Conservation (phyloP, 2,329 filamentous ascomycete genomes). For the Passalora sequoiae region DNA sequence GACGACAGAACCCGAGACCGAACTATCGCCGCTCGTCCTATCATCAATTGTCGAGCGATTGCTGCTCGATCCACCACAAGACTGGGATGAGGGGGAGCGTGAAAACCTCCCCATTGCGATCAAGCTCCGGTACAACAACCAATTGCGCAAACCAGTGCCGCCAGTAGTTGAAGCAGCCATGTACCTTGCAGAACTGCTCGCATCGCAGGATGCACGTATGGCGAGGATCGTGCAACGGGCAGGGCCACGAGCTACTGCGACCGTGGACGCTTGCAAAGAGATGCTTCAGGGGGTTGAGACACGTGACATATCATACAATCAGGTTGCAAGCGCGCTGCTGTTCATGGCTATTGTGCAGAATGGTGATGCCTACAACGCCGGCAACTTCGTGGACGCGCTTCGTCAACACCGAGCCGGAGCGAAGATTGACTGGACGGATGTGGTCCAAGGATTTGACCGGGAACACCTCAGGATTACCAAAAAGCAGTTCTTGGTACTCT, state of each 20-base stretch:
- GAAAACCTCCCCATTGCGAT: constrained; percentile 63
- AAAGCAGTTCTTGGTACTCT: constrained; percentile 74
- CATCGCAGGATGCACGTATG: constrained; percentile 55
- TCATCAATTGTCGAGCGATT: constrained; percentile 79
- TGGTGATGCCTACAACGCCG: constrained; percentile 61
- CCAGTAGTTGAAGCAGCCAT: constrained; percentile 65
- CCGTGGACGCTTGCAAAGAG: constrained; percentile 64
- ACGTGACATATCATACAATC: constrained; percentile 69
- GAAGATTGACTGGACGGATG: constrained; percentile 60
- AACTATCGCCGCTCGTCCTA: constrained; percentile 64
- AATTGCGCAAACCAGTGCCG: constrained; percentile 59
- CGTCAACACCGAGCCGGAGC: constrained; percentile 52
- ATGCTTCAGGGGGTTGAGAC: constrained; percentile 52
- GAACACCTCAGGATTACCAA: constrained; percentile 69
- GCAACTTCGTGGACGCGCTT: constrained; percentile 59
- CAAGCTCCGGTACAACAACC: constrained; percentile 61
- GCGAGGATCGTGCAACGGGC: constrained; percentile 64
- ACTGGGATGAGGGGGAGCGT: constrained; percentile 71
- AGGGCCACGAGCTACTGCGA: constrained; percentile 69
- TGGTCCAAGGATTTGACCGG: constrained; percentile 76
- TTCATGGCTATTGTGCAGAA: constrained; percentile 60
- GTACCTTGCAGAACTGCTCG: constrained; percentile 62
- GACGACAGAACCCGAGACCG: constrained; percentile 56
- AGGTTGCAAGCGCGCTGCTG: constrained; percentile 75
- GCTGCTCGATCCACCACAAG: constrained; percentile 78